Conservation (phyloP, 140 eudicot species). For the Senecio squalidus region DNA sequence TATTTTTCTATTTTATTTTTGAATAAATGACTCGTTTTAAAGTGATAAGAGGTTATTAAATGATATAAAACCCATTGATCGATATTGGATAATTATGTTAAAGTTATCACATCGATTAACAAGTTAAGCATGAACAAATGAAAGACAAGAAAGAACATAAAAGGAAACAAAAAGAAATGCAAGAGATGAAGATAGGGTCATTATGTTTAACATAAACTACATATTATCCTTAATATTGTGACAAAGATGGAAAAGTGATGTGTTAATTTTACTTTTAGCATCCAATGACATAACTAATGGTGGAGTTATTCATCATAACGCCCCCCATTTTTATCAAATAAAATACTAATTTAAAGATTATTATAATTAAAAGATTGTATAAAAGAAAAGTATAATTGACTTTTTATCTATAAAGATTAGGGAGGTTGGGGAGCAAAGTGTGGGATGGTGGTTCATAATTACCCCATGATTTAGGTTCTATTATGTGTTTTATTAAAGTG, state of each 20-base stretch:
- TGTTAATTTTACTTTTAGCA: conserved; percentile 33
- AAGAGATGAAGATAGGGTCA: conserved; percentile 23
- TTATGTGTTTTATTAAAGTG: too few relatives aligned
- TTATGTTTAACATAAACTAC: conserved; percentile 21
- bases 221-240: conserved; percentile 9
- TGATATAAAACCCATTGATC: too few relatives aligned
- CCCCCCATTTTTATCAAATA: conserved; percentile 23
- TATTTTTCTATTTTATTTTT: too few relatives aligned
- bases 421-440: conserved; percentile 19
- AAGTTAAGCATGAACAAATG: background rate
- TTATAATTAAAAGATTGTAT: background rate
- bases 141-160: conserved; percentile 18
- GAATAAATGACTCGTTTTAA: too few relatives aligned
- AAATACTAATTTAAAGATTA: background rate
- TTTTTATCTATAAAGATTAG: conserved; percentile 9
- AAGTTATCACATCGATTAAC: background rate
- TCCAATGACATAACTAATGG: conserved; percentile 30
- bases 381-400: background rate
- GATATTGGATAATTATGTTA: background rate
- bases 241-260: conserved; percentile 36
- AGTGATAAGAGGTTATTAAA: too few relatives aligned
- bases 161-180: conserved; percentile 13
- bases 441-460: conserved; percentile 22
- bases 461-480: conserved; percentile 33
- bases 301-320: conserved; percentile 35